phyloP scores from a whole-genome alignment of 805 yeast genomes.

The Teunomyces gatunensis region DNA sequence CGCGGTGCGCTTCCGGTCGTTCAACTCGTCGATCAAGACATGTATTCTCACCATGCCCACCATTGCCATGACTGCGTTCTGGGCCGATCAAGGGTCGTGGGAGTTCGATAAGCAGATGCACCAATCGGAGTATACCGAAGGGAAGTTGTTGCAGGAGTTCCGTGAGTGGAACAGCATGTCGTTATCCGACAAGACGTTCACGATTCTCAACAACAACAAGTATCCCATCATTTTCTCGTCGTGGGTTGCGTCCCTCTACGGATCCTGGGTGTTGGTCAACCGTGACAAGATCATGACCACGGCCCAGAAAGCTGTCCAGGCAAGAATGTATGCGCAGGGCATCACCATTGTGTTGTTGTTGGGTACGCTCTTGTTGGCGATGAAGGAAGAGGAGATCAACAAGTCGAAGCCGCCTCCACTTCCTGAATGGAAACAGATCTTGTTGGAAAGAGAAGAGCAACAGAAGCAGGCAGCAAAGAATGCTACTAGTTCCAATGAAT shows the following conservation, averaged over 20 bases:
- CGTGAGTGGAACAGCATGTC: conserved; percentile 34
- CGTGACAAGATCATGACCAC: conserved; percentile 25
- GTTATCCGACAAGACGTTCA: conserved; percentile 26
- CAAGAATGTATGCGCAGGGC: conserved; percentile 30
- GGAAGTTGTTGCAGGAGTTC: conserved; percentile 32
- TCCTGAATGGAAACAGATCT: conserved; percentile 22
- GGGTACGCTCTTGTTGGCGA: conserved; percentile 25
- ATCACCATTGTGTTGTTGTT: conserved; percentile 26
- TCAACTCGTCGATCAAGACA: conserved; percentile 39
- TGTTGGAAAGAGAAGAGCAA: conserved; percentile 3
- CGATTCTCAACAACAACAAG: conserved; percentile 30
- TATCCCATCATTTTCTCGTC: conserved; percentile 34
- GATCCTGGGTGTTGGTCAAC: conserved; percentile 27
- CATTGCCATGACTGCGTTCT: conserved; percentile 35
- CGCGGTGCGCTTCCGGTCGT: conserved; percentile 30
- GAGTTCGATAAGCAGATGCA: conserved; percentile 41
- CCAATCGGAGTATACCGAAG: conserved; percentile 25
- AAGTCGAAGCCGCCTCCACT: conserved; percentile 20
- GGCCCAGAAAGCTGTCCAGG: conserved; percentile 27
- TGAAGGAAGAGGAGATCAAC: conserved; percentile 23
- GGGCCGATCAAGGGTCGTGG: conserved; percentile 45
- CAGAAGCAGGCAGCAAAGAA: neutral
- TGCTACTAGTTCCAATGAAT: no score
- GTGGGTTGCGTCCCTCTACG: conserved; percentile 40
- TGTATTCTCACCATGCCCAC: conserved; percentile 41